phyloP scores from a whole-genome alignment of 768 basidiomycete genomes.

The Gloeophyllum trabeum region DNA sequence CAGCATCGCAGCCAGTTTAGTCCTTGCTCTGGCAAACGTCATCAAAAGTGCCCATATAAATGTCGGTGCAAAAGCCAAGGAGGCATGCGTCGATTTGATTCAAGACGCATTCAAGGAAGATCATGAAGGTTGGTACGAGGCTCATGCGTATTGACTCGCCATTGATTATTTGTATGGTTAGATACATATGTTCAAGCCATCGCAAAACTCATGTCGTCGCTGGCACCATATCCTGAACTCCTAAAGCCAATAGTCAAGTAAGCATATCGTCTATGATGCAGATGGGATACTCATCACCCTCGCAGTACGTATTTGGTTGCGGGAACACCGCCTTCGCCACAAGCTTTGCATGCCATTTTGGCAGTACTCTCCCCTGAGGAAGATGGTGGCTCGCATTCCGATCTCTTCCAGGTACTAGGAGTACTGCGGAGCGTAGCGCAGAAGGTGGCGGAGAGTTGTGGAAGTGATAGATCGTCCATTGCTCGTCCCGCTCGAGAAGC shows the following conservation, averaged over 20 bases:
- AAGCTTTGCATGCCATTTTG: slow-evolving; percentile 50
- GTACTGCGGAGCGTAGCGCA: slow-evolving; percentile 53
- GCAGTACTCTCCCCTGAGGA: slow-evolving; percentile 42
- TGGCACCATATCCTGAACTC: slow-evolving; percentile 51
- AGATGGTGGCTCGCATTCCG: slow-evolving; percentile 23
- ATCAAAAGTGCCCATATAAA: slow-evolving; percentile 59
- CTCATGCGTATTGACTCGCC: not conserved
- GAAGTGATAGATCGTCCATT: slow-evolving; percentile 59
- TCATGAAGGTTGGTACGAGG: slow-evolving; percentile 56
- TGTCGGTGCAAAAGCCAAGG: slow-evolving; percentile 65
- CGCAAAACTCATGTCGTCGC: slow-evolving; percentile 47
- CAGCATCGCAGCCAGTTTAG: slow-evolving; percentile 62
- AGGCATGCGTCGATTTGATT: slow-evolving; percentile 64
- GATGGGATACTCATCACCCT: slow-evolving; percentile 5
- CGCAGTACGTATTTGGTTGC: slow-evolving; percentile 48
- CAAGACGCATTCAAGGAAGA: slow-evolving; percentile 67
- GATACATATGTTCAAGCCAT: slow-evolving; percentile 63
- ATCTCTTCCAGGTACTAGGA: slow-evolving; percentile 56
- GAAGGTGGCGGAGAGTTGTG: slow-evolving; percentile 61
- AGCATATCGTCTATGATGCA: slow-evolving; percentile 1
- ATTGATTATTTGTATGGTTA: not conserved
- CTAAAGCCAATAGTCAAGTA: slow-evolving; percentile 62
- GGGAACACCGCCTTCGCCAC: slow-evolving; percentile 56
- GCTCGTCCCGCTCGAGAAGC: slow-evolving; percentile 78
- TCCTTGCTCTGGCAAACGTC: slow-evolving; percentile 69